Conservation (phyloP, 257 asterid genomes). For the Euphrasia confusa region DNA sequence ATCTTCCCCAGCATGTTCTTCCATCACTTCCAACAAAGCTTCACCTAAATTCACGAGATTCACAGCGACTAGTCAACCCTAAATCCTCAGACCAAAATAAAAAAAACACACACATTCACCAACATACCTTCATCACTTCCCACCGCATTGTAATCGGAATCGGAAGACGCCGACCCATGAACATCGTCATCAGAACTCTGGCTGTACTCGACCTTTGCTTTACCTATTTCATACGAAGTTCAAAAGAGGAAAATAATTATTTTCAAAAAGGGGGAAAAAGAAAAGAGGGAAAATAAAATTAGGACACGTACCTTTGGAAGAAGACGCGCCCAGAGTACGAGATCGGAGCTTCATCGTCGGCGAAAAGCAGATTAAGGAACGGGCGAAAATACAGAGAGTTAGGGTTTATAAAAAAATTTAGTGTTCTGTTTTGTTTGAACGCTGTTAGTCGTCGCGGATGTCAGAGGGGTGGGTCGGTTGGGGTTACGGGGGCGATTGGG, state of each 20-base stretch:
- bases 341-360: slow-evolving; percentile 39
- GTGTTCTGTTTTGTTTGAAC: slow-evolving; percentile 14
- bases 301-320: slow-evolving; percentile 32
- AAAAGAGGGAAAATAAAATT: not conserved
- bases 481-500: slow-evolving; percentile 5
- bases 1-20: slow-evolving; percentile 18
- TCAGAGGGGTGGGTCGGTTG: slow-evolving; percentile 14
- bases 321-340: slow-evolving; percentile 25
- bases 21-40: slow-evolving; percentile 24
- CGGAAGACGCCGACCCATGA: slow-evolving; percentile 20
- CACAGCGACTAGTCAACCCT: slow-evolving; percentile 2
- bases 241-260: not conserved
- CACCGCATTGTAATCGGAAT: slow-evolving; percentile 27
- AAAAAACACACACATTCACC: slow-evolving; percentile 11
- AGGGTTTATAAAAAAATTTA: slow-evolving; percentile 22
- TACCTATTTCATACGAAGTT: slow-evolving; percentile 28
- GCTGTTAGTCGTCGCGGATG: slow-evolving; percentile 14
- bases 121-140: slow-evolving; percentile 27
- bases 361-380: too few species aligned
- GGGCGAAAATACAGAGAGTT: slow-evolving; percentile 9
- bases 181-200: slow-evolving; percentile 37
- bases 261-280: not conserved
- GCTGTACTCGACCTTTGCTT: slow-evolving; percentile 27
- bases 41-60: slow-evolving; percentile 27
- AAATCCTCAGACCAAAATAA: not conserved